These are phyloP conservation scores for Hibiscus mutabilis DNA, from an alignment of 345 rosid genomes.

Conservation along the genomic window DNA sequence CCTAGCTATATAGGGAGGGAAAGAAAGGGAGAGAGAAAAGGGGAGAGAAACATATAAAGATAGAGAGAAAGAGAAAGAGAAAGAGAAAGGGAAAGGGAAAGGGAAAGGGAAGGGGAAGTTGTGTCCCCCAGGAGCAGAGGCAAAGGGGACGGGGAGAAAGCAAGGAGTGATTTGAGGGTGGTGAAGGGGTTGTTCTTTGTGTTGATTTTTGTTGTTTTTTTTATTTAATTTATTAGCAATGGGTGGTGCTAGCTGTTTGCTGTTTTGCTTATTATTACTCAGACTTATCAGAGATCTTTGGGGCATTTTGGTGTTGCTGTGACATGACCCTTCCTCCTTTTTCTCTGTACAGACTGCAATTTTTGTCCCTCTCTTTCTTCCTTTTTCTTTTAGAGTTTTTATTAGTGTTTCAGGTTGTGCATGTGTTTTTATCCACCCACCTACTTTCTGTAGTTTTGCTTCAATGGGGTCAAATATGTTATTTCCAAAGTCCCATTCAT, in stretches of 20 bases:
- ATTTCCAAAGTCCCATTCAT: not conserved
- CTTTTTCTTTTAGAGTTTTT: not conserved
- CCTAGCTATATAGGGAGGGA: not conserved
- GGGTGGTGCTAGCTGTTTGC: constrained; percentile 11
- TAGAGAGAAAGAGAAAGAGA: not conserved
- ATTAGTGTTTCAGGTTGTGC: constrained; percentile 19
- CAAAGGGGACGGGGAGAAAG: constrained; percentile 83
- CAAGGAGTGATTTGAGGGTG: constrained; percentile 11
- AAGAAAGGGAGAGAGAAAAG: not conserved
- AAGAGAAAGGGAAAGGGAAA: constrained; percentile 64
- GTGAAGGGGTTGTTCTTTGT: not conserved
- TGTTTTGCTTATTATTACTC: constrained; percentile 15
- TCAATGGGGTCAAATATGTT: not conserved
- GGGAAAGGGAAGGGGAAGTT: constrained; percentile 35
- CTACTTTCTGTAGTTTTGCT: not conserved
- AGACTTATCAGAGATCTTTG: constrained; percentile 27
- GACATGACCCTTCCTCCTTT: constrained; percentile 38
- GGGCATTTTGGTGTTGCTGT: constrained; percentile 38
- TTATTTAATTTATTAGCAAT: not conserved
- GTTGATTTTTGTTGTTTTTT: too few relatives aligned
- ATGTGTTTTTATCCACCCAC: constrained; percentile 8
- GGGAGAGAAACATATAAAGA: constrained; percentile 21
- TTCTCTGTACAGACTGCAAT: constrained; percentile 12
- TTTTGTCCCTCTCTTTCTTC: constrained; percentile 2
- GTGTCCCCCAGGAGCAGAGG: constrained; percentile 70